phyloP scores from a whole-genome alignment of 345 rosid genomes.

The Pistacia integerrima region DNA sequence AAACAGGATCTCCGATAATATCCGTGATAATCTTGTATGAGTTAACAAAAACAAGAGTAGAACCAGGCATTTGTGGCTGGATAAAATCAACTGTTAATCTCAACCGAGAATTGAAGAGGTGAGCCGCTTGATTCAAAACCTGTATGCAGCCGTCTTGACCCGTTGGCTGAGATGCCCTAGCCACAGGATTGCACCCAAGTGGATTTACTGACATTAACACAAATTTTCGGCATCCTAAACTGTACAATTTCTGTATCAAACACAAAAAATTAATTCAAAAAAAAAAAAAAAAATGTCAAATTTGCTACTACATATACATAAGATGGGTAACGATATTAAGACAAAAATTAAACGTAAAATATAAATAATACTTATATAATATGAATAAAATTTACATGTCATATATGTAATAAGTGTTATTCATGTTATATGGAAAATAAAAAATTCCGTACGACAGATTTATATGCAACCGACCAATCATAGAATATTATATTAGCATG shows the following conservation, averaged over 20 bases:
- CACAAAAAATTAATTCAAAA: neutral
- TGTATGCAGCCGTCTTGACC: constrained; percentile 24
- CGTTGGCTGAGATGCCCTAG: constrained; percentile 3
- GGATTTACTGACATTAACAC: constrained; percentile 56
- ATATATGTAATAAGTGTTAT: too few relatives aligned
- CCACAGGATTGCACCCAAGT: constrained; percentile 50
- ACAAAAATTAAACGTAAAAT: too few relatives aligned
- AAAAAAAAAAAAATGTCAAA: too few relatives aligned
- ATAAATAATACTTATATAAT: too few relatives aligned
- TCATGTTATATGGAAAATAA: too few relatives aligned
- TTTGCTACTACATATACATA: neutral
- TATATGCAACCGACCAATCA: too few relatives aligned
- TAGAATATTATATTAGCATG: too few relatives aligned
- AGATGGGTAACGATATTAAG: too few relatives aligned
- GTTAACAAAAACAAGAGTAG: constrained; percentile 45
- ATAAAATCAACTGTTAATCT: constrained; percentile 26
- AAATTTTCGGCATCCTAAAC: constrained; percentile 59
- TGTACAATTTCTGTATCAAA: constrained; percentile 45
- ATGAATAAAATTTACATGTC: too few relatives aligned
- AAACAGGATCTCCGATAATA: constrained; percentile 37
- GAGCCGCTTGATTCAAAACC: constrained; percentile 45
- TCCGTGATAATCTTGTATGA: constrained; percentile 49
- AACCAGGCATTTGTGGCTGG: constrained; percentile 29
- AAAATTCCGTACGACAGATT: too few relatives aligned
- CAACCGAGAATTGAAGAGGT: constrained; percentile 47